Base-by-base conservation (phyloP, 495 filamentous ascomycete genomes). In the Parmelia sp. region DNA sequence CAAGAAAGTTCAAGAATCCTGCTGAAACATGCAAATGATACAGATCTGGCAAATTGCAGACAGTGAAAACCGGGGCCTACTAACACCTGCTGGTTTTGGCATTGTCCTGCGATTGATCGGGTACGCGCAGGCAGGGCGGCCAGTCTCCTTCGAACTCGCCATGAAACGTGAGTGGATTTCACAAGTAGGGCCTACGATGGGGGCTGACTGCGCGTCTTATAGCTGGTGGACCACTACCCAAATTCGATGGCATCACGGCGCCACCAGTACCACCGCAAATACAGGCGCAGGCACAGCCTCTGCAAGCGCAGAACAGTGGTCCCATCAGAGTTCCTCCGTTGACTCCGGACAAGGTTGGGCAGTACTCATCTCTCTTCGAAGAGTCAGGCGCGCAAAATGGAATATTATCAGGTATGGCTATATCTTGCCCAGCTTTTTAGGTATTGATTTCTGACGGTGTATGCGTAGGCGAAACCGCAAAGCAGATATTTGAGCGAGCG, bases 11-110 rank as follows among this genome's bases (percentile, higher is more conserved):
- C 29, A 27, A 39, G 15, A 23, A 55, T 58, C 47, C 53, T 29
- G 68, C 44, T 66, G 44, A 36, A n/a, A 31, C 15, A 12, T 25
- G 19, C 12, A n/a, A 36, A 33, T 57, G 25, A 68, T 71, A 60
- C 76, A 95, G 90, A 97, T 97, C 83, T 98, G 94, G 94, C 92
- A 96, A 76, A 92, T 98, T 72, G 95, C 94, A 62, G 94, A 98
- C 76, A 91, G 84, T 68, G 93, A 97, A 76, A 98, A 97, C 76
- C 84, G 92, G 65, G 94, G 95, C 64, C 86, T 97, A 59, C 81
- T 98, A 71, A 96, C 91, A 45, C 91, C 90, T 5, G 82, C 90
- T 56, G 95, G 92, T 69, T 98, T 98, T 75, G 88, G 90, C 36
- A 81, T 96, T 71, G 94, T 93, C 27, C 76, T 98, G 71, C 83